phyloP scores from a whole-genome alignment of 306 rosid genomes.

The Quercus wislizeni region DNA sequence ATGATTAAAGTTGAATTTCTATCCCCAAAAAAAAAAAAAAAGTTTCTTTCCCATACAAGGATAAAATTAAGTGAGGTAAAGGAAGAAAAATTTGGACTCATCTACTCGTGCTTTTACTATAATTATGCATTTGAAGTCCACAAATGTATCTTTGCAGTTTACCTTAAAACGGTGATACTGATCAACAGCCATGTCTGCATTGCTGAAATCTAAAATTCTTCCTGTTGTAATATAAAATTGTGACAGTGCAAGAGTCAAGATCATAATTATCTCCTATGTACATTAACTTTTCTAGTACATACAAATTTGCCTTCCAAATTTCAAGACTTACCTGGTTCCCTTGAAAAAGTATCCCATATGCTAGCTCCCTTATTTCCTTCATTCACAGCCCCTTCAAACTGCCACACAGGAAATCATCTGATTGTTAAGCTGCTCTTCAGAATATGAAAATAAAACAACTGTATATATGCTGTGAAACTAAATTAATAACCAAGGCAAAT shows the following conservation, averaged over 20 bases:
- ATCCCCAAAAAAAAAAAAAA: too few species aligned
- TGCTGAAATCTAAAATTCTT: constrained; percentile 90
- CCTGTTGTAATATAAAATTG: constrained; percentile 43
- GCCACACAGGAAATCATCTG: constrained; percentile 1
- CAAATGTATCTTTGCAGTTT: constrained; percentile 9
- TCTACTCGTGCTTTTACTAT: constrained; percentile 2
- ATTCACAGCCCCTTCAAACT: constrained; percentile 87
- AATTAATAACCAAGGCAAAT: background rate
- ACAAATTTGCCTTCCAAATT: background rate
- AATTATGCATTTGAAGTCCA: constrained; percentile 15
- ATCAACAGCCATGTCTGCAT: constrained; percentile 88
- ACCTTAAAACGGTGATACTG: constrained; percentile 97
- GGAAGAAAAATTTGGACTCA: constrained; percentile 1
- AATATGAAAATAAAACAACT: too few species aligned
- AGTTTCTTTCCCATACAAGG: background rate
- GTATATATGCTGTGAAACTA: background rate
- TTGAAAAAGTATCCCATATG: constrained; percentile 83
- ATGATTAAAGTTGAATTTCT: background rate
- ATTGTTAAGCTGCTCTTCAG: background rate
- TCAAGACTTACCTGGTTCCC: constrained; percentile 52
- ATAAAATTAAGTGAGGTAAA: constrained; percentile 1
- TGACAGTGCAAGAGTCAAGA: background rate
- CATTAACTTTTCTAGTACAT: background rate
- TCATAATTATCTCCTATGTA: background rate
- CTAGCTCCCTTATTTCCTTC: constrained; percentile 94